Evolutionary conservation across 129 eudicot genomes (phyloP), one percentile per base, ranked within the genome.

Genomic region (Artemisia tridentata): DNA sequence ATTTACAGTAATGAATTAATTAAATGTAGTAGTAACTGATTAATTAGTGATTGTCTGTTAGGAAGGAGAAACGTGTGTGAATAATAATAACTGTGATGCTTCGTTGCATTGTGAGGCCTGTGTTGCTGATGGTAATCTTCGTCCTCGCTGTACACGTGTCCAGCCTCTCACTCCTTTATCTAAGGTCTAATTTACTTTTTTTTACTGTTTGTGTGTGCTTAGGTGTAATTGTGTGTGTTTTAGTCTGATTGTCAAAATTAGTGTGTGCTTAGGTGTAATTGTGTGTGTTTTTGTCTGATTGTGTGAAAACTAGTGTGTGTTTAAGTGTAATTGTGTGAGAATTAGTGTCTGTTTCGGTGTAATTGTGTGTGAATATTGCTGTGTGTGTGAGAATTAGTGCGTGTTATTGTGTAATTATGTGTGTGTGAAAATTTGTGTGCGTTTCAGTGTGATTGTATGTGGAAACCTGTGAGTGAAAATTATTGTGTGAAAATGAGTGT

Each of bases 61-160:
- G 96, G 76, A 79, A 80, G 98, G 97, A 66, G 58, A 74, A 12
- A 83, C 83, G 7, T 89, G 98, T 64, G 75, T 82, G 2, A 67
- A 81, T 20, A 74, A 85, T 68, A 53, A 69, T 23, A 84, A 77
- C 65, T 95, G 99, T 68, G 88, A 86, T 65, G 46, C 82, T 20
- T 97, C 97, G 23, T 78, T 90, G 68, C 99, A 95, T 71, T 95
- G 99, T 63, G 91, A 95, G 68, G 85, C 96, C 17, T 90, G 99
- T 72, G 34, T 95, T 19, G 89, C 98, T 1, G 83, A 87, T 27
- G 89, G 85, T 52, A 84, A 84, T 57, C 65, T 84, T 21, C 89
- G 88, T 45, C 95, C 97, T 14, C 85, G 97, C 7, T 95, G 99
- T 76, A 90, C 99, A 79, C 88, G 97, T 4, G 67, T 82, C 63